phyloP scores from a whole-genome alignment of 2,329 filamentous ascomycete genomes.

The Amauroascus niger region DNA sequence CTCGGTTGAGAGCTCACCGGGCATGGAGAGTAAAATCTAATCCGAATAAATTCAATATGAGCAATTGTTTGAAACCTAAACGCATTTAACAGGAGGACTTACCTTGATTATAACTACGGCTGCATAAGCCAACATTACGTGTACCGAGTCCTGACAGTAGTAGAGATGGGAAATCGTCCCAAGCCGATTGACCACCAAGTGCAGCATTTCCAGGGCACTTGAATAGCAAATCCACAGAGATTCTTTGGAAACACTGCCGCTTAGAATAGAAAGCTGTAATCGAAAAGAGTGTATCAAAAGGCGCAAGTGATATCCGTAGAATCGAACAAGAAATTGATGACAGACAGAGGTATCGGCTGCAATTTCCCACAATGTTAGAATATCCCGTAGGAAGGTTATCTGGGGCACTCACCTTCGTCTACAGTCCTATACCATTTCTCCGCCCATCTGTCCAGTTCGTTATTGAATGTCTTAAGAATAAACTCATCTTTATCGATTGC shows the following conservation, averaged over 20 bases:
- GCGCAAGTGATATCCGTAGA: constrained; percentile 34
- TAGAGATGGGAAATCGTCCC: constrained; percentile 27
- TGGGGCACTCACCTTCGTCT: constrained; percentile 14
- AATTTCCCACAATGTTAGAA: background rate
- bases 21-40: constrained; percentile 18
- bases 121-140: constrained; percentile 38
- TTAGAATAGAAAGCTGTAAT: constrained; percentile 26
- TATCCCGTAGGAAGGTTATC: background rate
- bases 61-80: background rate
- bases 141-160: constrained; percentile 36
- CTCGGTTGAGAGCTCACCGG: constrained; percentile 15
- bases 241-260: constrained; percentile 20
- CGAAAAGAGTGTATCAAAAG: constrained; percentile 32
- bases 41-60: background rate
- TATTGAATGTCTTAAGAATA: constrained; percentile 17
- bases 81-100: too few relatives aligned
- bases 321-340: constrained; percentile 32
- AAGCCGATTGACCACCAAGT: constrained; percentile 24
- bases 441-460: constrained; percentile 18
- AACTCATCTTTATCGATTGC: constrained; percentile 16
- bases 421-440: constrained; percentile 17
- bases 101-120: constrained; percentile 34
- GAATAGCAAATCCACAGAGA: constrained; percentile 20
- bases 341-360: constrained; percentile 20
- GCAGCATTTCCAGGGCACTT: constrained; percentile 28